These are phyloP conservation scores for Rhizoclosmatium globosum DNA, from an alignment of 192 early-diverging fungal genomes.

Conservation along the genomic window DNA sequence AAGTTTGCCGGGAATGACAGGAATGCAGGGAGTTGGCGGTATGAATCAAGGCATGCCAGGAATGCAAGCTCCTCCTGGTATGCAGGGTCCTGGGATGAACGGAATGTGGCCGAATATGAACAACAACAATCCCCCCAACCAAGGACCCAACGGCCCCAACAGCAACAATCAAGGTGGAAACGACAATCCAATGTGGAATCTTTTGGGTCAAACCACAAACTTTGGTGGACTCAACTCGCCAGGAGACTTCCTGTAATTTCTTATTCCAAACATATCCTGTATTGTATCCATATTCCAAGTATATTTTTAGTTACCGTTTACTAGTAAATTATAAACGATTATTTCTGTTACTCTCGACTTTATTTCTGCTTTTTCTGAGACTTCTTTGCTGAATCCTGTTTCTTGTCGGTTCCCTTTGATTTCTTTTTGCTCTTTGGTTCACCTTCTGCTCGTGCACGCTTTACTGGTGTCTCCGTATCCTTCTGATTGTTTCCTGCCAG, in stretches of 20 bases:
- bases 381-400: not conserved
- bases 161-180: not conserved
- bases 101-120: not conserved
- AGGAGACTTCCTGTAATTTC: not conserved
- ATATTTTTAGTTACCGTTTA: no score
- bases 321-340: not conserved
- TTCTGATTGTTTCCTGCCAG: not conserved
- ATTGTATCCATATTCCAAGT: no score
- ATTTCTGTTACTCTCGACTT: not conserved
- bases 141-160: not conserved
- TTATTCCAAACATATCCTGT: not conserved
- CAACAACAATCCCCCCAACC: not conserved
- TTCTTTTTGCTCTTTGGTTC: not conserved
- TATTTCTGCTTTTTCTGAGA: not conserved
- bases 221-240: not conserved
- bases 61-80: no score
- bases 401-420: not conserved
- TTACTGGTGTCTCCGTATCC: no score
- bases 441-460: not conserved
- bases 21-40: no score
- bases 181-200: conserved; percentile 2
- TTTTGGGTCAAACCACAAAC: not conserved
- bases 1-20: no score
- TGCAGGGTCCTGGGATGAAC: no score
- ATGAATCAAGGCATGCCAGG: no score